A percentile compares a stretch with the other conserved stretches of the same genome.
Evolutionary conservation across 805 yeast species (phyloP).

Genomic region (Yarrowia bubula): DNA sequence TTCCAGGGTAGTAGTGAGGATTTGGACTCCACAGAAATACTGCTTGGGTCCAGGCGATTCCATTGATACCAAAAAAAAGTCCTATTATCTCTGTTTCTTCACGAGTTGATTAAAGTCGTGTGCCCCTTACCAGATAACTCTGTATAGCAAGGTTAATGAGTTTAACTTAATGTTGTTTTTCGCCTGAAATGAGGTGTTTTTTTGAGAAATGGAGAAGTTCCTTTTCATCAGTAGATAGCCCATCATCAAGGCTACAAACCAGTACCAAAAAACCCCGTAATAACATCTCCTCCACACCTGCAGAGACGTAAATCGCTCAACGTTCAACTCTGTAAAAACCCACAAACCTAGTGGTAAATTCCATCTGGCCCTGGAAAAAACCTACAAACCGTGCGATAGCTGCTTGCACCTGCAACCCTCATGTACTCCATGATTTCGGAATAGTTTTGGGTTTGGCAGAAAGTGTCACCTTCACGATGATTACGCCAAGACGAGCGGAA

Average conservation of each 20-base stretch:
- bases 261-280: neutral
- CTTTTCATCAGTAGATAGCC: neutral
- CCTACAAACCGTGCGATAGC: neutral
- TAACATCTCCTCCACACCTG: no score
- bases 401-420: neutral
- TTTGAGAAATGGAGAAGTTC: neutral
- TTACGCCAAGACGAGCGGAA: neutral
- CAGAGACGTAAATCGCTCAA: neutral
- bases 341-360: neutral
- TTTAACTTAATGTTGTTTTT: neutral
- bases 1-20: neutral
- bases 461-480: neutral
- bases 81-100: neutral
- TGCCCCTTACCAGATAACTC: neutral
- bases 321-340: neutral
- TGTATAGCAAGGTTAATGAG: slow-evolving; percentile 1
- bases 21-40: neutral
- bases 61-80: slow-evolving; percentile 5
- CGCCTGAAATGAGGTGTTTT: neutral
- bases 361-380: neutral
- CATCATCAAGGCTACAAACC: neutral
- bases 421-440: slow-evolving; percentile 13
- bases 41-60: neutral
- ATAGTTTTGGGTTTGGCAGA: neutral
- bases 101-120: neutral